Evolutionary conservation across 164 flowering plant species (phyloP).

Genomic region (Chloranthus sessilifolius): DNA sequence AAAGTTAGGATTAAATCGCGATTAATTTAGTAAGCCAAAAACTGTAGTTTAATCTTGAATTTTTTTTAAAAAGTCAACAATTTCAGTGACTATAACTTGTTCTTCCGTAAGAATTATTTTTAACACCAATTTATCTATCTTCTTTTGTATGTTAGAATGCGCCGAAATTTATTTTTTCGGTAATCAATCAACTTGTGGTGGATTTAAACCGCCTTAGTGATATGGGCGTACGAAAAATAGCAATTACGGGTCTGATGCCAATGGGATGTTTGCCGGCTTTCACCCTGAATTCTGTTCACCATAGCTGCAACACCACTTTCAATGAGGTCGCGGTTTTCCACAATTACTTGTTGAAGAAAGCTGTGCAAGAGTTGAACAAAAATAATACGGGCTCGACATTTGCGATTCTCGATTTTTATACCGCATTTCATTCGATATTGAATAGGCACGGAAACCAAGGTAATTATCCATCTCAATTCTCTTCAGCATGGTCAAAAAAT

Average conservation of each 20-base stretch:
- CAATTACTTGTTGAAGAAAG: slow-evolving; percentile 46
- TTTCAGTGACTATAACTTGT: too few relatives aligned
- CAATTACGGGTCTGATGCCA: slow-evolving; percentile 43
- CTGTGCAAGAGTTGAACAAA: slow-evolving; percentile 43
- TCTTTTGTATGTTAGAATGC: slow-evolving; percentile 31
- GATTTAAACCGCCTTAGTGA: slow-evolving; percentile 40
- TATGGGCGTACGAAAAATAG: slow-evolving; percentile 48
- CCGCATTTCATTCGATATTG: slow-evolving; percentile 42
- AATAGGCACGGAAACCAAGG: slow-evolving; percentile 29
- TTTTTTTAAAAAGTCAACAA: too few relatives aligned
- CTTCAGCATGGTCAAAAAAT: too few relatives aligned
- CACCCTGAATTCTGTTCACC: slow-evolving; percentile 31
- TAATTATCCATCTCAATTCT: too few relatives aligned
- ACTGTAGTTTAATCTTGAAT: too few relatives aligned
- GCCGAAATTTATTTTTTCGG: slow-evolving; percentile 33
- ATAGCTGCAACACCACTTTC: slow-evolving; percentile 36
- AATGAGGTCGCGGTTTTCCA: slow-evolving; percentile 41
- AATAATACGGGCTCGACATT: slow-evolving; percentile 24
- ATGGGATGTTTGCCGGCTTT: slow-evolving; percentile 63
- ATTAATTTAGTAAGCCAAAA: too few relatives aligned
- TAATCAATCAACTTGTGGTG: slow-evolving; percentile 44
- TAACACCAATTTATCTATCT: too few relatives aligned
- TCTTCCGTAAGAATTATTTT: too few relatives aligned
- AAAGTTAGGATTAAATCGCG: too few relatives aligned
- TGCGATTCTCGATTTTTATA: slow-evolving; percentile 46